phyloP scores from a whole-genome alignment of 2,329 filamentous ascomycete species.

The Aureobasidium namibiae region DNA sequence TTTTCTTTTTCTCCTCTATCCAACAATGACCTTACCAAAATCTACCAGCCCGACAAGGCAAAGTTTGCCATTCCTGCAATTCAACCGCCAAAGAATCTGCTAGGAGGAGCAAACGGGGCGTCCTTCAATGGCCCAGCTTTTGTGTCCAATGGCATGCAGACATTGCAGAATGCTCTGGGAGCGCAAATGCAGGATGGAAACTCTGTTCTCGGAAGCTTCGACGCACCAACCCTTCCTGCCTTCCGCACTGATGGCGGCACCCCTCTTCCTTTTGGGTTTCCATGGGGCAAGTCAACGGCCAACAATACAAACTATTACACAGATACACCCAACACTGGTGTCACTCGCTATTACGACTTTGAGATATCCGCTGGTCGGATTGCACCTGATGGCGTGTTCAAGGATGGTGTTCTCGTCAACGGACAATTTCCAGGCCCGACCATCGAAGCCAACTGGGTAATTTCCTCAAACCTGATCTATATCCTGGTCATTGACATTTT shows the following conservation, averaged over 20 bases:
- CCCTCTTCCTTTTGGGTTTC: constrained; percentile 17
- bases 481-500: background rate
- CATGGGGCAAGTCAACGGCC: constrained; percentile 24
- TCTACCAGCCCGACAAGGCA: background rate
- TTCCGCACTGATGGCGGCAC: constrained; percentile 18
- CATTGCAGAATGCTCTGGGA: background rate
- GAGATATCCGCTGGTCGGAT: constrained; percentile 23
- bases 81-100: background rate
- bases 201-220: constrained; percentile 16
- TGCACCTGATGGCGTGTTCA: constrained; percentile 27
- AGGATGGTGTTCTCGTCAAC: constrained; percentile 38
- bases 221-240: constrained; percentile 15
- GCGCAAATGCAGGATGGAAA: constrained; percentile 13
- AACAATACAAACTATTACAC: constrained; percentile 25
- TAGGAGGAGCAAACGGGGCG: background rate
- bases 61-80: background rate
- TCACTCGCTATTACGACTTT: constrained; percentile 27
- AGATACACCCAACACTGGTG: constrained; percentile 25
- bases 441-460: constrained; percentile 39
- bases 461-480: background rate
- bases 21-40: background rate
- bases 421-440: constrained; percentile 59
- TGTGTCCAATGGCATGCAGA: background rate
- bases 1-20: background rate
- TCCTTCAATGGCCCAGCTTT: constrained; percentile 6